These are phyloP conservation scores for Bretschneidera sinensis DNA, from an alignment of 345 rosid genomes.

Conservation along the genomic window DNA sequence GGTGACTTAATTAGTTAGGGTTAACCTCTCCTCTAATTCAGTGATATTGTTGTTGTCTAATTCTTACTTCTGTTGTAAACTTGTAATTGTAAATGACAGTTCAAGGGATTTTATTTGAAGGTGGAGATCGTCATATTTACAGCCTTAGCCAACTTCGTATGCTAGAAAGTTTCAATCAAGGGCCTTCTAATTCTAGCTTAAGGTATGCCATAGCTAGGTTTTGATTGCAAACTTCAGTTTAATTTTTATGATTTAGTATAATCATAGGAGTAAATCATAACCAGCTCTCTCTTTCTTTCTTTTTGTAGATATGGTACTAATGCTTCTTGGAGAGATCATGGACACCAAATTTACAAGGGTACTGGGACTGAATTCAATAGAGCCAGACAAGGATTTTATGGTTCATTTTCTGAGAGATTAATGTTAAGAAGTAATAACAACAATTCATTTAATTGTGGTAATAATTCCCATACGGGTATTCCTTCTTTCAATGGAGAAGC, in stretches of 20 bases:
- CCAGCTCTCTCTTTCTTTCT: not conserved
- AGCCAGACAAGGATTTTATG: slow-evolving; percentile 29
- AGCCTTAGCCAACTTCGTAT: slow-evolving; percentile 60
- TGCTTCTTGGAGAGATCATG: slow-evolving; percentile 36
- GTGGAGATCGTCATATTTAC: slow-evolving; percentile 43
- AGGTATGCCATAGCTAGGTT: slow-evolving; percentile 17
- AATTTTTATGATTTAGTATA: not conserved
- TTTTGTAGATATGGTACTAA: slow-evolving; percentile 46
- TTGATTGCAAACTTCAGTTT: not conserved
- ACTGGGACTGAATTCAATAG: slow-evolving; percentile 16
- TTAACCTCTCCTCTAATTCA: not conserved
- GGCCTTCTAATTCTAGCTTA: slow-evolving; percentile 37
- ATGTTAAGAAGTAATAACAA: slow-evolving; percentile 24
- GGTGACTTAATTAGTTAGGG: slow-evolving; percentile 25
- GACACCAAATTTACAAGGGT: slow-evolving; percentile 25
- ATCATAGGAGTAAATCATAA: slow-evolving; percentile 2
- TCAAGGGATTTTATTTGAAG: slow-evolving; percentile 43
- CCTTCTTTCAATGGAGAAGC: slow-evolving; percentile 12
- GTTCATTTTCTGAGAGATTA: slow-evolving; percentile 28
- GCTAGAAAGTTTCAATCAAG: slow-evolving; percentile 50
- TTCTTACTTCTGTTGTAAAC: not conserved
- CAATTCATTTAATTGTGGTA: slow-evolving; percentile 21
- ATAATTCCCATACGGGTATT: slow-evolving; percentile 16
- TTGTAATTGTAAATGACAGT: slow-evolving; percentile 25
- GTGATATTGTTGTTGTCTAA: too few relatives aligned